Evolutionary conservation across 2,329 filamentous ascomycete genomes (phyloP).

Genomic region (Phoma herbarum): DNA sequence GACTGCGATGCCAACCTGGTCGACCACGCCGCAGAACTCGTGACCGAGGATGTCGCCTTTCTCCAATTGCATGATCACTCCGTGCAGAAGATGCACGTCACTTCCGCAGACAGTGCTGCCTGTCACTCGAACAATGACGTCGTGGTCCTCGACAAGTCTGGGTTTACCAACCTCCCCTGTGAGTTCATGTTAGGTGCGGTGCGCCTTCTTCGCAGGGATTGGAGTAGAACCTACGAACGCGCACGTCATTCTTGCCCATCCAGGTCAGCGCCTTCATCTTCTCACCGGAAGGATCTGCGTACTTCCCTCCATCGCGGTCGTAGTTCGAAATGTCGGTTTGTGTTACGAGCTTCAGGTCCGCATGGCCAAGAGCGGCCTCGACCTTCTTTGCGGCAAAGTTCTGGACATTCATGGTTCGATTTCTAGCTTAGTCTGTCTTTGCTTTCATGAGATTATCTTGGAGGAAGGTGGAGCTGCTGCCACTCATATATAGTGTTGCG

Average conservation of each 20-base stretch:
- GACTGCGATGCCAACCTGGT: neutral
- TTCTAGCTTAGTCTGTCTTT: too few relatives aligned
- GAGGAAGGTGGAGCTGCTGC: too few relatives aligned
- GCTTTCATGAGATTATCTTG: too few relatives aligned
- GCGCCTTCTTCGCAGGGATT: too few relatives aligned
- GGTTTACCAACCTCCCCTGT: neutral
- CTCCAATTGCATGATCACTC: neutral
- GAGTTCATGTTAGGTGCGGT: too few relatives aligned
- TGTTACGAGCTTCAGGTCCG: neutral
- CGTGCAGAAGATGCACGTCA: neutral
- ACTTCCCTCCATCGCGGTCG: neutral
- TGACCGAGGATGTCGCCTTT: neutral
- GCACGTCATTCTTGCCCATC: neutral
- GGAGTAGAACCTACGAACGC: neutral
- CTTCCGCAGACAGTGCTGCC: neutral
- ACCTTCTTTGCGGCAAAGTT: neutral
- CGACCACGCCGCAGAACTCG: neutral
- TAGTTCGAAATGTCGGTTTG: neutral
- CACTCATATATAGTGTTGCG: neutral
- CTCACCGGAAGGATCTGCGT: neutral
- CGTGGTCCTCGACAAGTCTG: neutral
- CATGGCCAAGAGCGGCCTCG: neutral
- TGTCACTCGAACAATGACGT: neutral
- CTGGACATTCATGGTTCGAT: neutral
- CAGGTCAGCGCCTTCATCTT: neutral